Conservation (phyloP, 2,329 filamentous ascomycete genomes). For the Parascedosporium putredinis region DNA sequence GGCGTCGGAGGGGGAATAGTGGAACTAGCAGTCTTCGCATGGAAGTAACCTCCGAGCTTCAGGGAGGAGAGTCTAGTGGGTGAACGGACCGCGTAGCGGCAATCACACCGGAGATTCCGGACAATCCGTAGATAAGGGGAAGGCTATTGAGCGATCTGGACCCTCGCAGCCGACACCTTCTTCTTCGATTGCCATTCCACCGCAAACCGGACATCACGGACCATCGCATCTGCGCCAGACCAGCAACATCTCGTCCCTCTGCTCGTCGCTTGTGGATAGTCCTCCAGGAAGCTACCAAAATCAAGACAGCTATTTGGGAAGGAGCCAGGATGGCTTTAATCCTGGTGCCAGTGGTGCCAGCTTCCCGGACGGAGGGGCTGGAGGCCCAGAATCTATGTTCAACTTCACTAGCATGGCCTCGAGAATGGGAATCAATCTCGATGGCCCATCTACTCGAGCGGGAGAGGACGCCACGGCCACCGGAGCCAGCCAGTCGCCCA, state of each 20-base stretch:
- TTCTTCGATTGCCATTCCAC: conserved; percentile 29
- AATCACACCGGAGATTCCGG: conserved; percentile 24
- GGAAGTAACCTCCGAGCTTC: conserved; percentile 38
- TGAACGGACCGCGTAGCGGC: conserved; percentile 20
- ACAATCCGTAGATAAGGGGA: conserved; percentile 48
- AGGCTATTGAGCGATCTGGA: conserved; percentile 49
- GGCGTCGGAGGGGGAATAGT: conserved; percentile 49
- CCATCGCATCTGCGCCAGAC: conserved; percentile 70
- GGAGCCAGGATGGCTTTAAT: conserved; percentile 27
- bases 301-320: conserved; percentile 14
- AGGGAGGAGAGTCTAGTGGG: conserved; percentile 20
- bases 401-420: conserved; percentile 84
- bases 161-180: conserved; percentile 19
- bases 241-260: conserved; percentile 76
- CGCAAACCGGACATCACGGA: conserved; percentile 39
- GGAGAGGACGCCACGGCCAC: not conserved
- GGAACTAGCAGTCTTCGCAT: conserved; percentile 47
- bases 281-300: conserved; percentile 39
- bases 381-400: conserved; percentile 64
- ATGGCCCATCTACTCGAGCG: conserved; percentile 15
- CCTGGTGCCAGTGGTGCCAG: conserved; percentile 46
- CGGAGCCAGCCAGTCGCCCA: not conserved
- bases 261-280: conserved; percentile 66
- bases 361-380: conserved; percentile 38
- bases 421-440: conserved; percentile 61